Percentiles rank a stretch among this genome's conserved stretches.
These are phyloP conservation scores for Colletotrichum filicis DNA, from an alignment of 2,329 filamentous ascomycete species.

Conservation along the genomic window DNA sequence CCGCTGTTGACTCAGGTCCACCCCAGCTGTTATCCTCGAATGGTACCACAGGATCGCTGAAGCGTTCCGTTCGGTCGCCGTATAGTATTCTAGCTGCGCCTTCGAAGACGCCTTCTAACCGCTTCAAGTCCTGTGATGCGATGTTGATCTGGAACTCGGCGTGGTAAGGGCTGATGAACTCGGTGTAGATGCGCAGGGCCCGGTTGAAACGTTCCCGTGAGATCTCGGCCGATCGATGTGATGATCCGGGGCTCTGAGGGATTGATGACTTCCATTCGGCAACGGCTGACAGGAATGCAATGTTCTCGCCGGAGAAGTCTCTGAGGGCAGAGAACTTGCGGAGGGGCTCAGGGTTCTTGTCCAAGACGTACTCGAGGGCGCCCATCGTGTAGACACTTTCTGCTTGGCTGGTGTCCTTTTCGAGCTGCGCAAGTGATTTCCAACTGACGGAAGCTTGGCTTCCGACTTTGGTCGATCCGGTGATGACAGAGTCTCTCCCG, in stretches of 20 bases:
- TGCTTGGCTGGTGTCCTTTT: slow-evolving; percentile 45
- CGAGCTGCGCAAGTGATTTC: slow-evolving; percentile 51
- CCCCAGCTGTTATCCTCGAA: slow-evolving; percentile 45
- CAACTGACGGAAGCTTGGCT: slow-evolving; percentile 32
- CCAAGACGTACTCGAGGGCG: slow-evolving; percentile 70
- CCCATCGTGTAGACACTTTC: slow-evolving; percentile 59
- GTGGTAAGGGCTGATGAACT: slow-evolving; percentile 68
- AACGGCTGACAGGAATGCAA: slow-evolving; percentile 71
- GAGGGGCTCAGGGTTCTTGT: slow-evolving; percentile 67
- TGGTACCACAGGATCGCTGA: slow-evolving; percentile 55
- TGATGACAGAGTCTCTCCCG: slow-evolving; percentile 33
- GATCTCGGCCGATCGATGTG: slow-evolving; percentile 41
- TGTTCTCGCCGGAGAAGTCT: slow-evolving; percentile 79
- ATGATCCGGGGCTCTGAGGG: slow-evolving; percentile 32
- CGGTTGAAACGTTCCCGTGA: slow-evolving; percentile 65
- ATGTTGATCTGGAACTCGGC: slow-evolving; percentile 77
- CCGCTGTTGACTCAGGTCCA: neutral
- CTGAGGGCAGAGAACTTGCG: slow-evolving; percentile 72
- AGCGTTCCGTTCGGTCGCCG: slow-evolving; percentile 45
- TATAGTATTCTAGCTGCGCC: slow-evolving; percentile 58
- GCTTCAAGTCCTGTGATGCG: slow-evolving; percentile 64
- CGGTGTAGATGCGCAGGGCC: slow-evolving; percentile 70
- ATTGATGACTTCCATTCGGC: slow-evolving; percentile 63
- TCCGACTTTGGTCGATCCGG: slow-evolving; percentile 42
- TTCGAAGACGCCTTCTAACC: slow-evolving; percentile 68